phyloP scores from a whole-genome alignment of 228 moss, liverwort and hornwort genomes.

The Sphagnum magellanicum region DNA sequence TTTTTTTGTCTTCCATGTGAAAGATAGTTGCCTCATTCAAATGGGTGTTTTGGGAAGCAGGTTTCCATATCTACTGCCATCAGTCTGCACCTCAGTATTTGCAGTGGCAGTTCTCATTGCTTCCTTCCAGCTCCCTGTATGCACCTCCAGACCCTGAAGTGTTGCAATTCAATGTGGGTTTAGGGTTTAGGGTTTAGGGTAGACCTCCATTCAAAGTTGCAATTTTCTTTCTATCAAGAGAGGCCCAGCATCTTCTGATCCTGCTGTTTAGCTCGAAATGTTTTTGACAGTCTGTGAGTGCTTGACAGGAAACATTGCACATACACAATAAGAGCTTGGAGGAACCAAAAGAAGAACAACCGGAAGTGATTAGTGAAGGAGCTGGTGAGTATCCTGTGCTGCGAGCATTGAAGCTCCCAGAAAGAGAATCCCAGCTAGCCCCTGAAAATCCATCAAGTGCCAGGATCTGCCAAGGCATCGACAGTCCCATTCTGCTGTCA shows the following conservation, averaged over 20 bases:
- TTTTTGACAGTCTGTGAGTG: not conserved
- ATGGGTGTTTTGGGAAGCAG: constrained; percentile 2
- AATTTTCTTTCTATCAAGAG: no score
- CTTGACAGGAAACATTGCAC: constrained; percentile 21
- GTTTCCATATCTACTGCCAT: constrained; percentile 30
- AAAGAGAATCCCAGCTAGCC: not conserved
- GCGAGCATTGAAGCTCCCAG: not conserved
- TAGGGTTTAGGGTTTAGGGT: not conserved
- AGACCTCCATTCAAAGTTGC: not conserved
- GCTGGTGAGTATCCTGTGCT: no score
- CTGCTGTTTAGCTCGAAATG: not conserved
- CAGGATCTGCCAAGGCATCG: constrained; percentile 7
- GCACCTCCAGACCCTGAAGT: constrained; percentile 7
- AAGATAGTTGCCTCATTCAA: not conserved
- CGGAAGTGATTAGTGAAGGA: no score
- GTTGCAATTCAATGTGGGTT: not conserved
- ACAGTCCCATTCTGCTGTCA: constrained; percentile 8
- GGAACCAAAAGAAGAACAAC: not conserved
- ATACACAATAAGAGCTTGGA: constrained; percentile 6
- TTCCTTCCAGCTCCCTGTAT: constrained; percentile 18
- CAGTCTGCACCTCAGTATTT: constrained; percentile 14
- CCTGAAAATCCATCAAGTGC: constrained; percentile 2
- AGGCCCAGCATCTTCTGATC: no score
- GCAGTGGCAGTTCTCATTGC: constrained; percentile 13
- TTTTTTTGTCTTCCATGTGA: not conserved